Evolutionary conservation across 805 yeast species (phyloP), one percentile per base, ranked within the genome.

Genomic region (Komagataella pastoris): DNA sequence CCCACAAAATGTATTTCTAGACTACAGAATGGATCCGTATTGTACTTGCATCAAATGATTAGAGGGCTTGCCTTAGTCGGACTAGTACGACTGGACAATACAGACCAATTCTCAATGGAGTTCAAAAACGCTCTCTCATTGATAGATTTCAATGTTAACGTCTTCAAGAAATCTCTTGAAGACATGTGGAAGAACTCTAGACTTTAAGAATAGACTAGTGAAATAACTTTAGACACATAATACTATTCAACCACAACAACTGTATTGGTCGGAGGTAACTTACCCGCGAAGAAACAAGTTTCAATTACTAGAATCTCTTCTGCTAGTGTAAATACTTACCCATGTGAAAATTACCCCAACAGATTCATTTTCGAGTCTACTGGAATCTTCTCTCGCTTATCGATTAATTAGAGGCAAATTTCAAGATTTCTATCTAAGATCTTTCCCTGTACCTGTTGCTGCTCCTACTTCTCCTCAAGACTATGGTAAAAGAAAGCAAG

Each of bases 21-120:
- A 54, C 72, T 93, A 51, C 85, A 85, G 49, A 88, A 87, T 63
- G 97, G 96, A 0, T 76, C 86, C n/a, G 77, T 85, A 24, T 70
- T 91, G 43, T 88, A 89, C 58, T 72, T 93, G 61, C 83, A 86
- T 55, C 95, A 88, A 61, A 88, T 93, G 96, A 85, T 91, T 51
- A 78, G 95, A 55, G 97, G 97, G 1, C 71, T 91, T 55, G 96
- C 97, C 3, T 71, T 93, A 54, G 97, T 91, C 46, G 95, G 96
- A 1, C 73, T 90, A 52, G 81, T 88, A 10, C 76, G 96, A 53
- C 76, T 80, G 24, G 91, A 83, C 50, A 79, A 65, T 18, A 74
- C 71, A 54, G 65, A 71, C 46, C 77, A 77, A 56, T 56, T 70
- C 58, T 65, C 77, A 56, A 62, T 58, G 73, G 30, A 21, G 36